Percentiles rank a stretch among this genome's conserved stretches.
Evolutionary conservation across 148 eudicot species (phyloP).

Genomic region (Polygonum aviculare): DNA sequence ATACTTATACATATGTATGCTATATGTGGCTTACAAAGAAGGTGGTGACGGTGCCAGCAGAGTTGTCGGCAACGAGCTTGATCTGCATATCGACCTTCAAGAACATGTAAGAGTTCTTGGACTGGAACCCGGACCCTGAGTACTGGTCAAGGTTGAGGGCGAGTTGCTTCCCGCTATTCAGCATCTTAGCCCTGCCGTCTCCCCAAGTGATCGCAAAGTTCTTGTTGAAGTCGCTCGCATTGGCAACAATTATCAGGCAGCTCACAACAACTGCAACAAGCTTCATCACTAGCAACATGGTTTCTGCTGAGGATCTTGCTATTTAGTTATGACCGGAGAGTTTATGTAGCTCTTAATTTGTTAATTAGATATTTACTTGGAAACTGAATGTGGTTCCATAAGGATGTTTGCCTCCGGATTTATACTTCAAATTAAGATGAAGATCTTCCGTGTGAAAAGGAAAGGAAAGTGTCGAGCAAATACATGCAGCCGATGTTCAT

Average conservation of each 20-base stretch:
- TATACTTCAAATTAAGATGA: too few species aligned
- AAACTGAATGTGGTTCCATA: too few species aligned
- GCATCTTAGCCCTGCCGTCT: neutral
- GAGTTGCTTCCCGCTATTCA: neutral
- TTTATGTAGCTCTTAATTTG: too few species aligned
- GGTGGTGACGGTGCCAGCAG: neutral
- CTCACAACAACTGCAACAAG: too few species aligned
- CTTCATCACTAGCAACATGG: too few species aligned
- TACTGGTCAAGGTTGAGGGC: neutral
- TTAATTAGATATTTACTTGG: too few species aligned
- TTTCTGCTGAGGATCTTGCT: too few species aligned
- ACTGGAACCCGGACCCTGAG: neutral
- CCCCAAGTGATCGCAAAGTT: neutral
- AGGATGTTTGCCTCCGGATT: too few species aligned
- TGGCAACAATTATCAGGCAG: neutral
- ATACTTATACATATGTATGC: neutral
- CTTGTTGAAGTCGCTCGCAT: neutral
- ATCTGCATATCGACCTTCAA: neutral
- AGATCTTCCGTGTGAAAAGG: too few species aligned
- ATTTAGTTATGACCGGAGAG: too few species aligned
- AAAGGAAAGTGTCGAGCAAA: too few species aligned
- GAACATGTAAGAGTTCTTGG: neutral
- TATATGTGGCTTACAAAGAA: neutral
- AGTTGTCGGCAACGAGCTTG: neutral
- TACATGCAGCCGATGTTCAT: too few species aligned